Conservation (phyloP, 768 basidiomycete species). For the Lactarius evosmus region DNA sequence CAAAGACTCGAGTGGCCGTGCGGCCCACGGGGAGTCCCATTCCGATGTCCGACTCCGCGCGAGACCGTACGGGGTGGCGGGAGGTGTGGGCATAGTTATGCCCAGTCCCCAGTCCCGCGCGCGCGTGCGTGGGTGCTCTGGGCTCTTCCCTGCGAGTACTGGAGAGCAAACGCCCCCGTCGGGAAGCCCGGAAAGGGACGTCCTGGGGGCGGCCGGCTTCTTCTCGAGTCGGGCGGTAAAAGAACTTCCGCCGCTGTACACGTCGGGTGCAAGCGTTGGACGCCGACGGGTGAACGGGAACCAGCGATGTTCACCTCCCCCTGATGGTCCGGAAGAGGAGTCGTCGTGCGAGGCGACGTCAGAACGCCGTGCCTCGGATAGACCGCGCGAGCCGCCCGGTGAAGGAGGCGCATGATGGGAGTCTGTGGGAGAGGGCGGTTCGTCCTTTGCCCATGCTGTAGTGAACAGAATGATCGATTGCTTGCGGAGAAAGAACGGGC, state of each 20-base stretch:
- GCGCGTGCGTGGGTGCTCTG: constrained; percentile 28
- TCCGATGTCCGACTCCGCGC: constrained; percentile 57
- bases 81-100: constrained; percentile 36
- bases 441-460: constrained; percentile 25
- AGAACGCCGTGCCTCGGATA: constrained; percentile 44
- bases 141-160: constrained; percentile 29
- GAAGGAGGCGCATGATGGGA: constrained; percentile 39
- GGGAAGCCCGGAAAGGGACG: constrained; percentile 7
- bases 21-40: constrained; percentile 68
- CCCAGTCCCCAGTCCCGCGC: constrained; percentile 27
- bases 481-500: neutral
- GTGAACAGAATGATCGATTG: neutral
- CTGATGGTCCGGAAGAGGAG: constrained; percentile 39
- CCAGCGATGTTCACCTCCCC: constrained; percentile 48
- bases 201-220: neutral
- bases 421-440: constrained; percentile 32
- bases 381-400: constrained; percentile 33
- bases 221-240: constrained; percentile 13
- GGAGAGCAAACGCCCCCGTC: constrained; percentile 2
- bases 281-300: constrained; percentile 70
- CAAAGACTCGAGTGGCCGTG: constrained; percentile 36
- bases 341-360: constrained; percentile 53
- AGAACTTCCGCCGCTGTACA: neutral
- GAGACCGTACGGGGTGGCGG: constrained; percentile 45
- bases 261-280: constrained; percentile 6